Evolutionary conservation across 2,329 filamentous ascomycete genomes (phyloP).

Genomic region (Xylaria sp.): DNA sequence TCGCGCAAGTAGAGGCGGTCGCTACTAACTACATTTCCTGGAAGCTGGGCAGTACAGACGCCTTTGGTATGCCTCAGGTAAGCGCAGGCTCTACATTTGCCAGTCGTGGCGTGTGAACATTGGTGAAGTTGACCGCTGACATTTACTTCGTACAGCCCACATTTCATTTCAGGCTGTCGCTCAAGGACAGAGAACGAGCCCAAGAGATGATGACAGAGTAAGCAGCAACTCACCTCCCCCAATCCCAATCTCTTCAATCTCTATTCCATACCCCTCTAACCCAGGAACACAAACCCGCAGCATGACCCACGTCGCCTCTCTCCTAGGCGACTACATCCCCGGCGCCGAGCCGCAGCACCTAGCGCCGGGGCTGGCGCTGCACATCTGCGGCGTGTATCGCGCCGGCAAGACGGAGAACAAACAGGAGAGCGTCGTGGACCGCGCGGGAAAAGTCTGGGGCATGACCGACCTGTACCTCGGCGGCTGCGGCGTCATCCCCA

Average conservation of each 20-base stretch:
- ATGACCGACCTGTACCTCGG: conserved; percentile 33
- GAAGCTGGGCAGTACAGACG: conserved; percentile 29
- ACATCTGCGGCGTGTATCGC: conserved; percentile 27
- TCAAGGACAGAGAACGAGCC: neutral
- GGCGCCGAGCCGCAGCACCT: neutral
- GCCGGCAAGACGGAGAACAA: neutral
- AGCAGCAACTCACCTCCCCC: too few relatives aligned
- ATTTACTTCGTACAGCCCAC: conserved; percentile 16
- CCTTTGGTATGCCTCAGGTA: conserved; percentile 36
- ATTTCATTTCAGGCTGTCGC: conserved; percentile 23
- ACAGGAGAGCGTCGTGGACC: conserved; percentile 10
- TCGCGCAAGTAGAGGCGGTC: neutral
- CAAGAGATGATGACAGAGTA: neutral
- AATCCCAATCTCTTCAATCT: too few relatives aligned
- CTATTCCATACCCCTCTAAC: neutral
- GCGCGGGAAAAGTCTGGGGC: conserved; percentile 33
- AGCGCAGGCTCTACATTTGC: neutral
- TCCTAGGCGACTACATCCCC: neutral
- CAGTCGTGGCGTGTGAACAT: neutral
- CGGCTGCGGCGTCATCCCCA: conserved; percentile 35
- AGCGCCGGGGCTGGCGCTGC: neutral
- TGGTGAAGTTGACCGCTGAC: neutral
- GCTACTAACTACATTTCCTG: neutral
- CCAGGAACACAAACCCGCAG: neutral
- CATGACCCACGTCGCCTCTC: neutral